Base-by-base conservation (phyloP, 2,329 filamentous ascomycete genomes). In the Ophiostoma perfectum region DNA sequence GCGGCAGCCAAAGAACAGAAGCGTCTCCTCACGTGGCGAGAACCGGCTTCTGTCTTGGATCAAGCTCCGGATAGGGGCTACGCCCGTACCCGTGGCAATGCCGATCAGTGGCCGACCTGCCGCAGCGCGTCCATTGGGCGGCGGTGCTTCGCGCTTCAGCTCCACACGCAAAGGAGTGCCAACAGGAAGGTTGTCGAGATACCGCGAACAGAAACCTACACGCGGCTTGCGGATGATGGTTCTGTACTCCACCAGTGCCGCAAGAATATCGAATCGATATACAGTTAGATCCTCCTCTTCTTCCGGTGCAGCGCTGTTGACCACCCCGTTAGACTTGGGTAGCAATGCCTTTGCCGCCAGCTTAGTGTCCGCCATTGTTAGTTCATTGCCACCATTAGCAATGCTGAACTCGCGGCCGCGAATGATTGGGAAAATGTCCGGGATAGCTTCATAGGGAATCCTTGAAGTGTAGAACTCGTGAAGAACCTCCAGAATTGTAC, bases 361-460 rank as follows among this genome's bases (percentile, higher is more conserved):
- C 27, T 14, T 4, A 14, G 9, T 5, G 1, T 18, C 27, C 27
- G 38, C 11, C 27, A 38, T 60, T 6, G 27, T 60, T 9, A 60
- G 39, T 16, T 42, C 60, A 18, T 63, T 42, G 3, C 65, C 44
- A 6, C 65, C 49, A 16, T 90, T 95, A 45, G 92, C 92, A 70
- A 98, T 93, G 77, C 93, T 97, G 76, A 97, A 99, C 73, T 96
- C 91, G 5, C 95, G 86, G n/a, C 89, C 90, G n/a, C 92, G 88
- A 64, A 98, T 89, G 3, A 88, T 74, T 0, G 95, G 95, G 67
- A 99, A 88, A 16, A 93, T 82, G 67, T 89, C 87, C 9, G 91
- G 83, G 1, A 89, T 83, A 65, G 89, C 86, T 68, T 89, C 81
- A 78, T 88, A 91, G 0, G 95, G 93, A 2, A 99, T 87, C 71